These are phyloP conservation scores for Trametes sanguinea DNA, from an alignment of 768 basidiomycete genomes.

Conservation along the genomic window DNA sequence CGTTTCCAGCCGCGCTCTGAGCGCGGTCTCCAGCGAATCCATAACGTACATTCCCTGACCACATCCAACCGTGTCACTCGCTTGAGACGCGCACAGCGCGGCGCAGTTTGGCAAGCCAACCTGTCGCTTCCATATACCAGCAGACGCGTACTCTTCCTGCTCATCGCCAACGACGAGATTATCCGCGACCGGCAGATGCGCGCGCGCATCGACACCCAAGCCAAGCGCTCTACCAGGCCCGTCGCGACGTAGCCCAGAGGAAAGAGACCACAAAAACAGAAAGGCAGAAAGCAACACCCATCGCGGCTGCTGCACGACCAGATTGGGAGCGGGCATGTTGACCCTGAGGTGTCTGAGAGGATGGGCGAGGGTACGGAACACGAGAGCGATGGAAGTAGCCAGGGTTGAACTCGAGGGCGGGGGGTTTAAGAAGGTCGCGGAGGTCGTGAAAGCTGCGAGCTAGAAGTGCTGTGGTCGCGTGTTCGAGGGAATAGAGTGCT, in stretches of 20 bases:
- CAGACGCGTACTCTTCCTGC: neutral
- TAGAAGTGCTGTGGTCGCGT: constrained; percentile 10
- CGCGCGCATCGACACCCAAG: constrained; percentile 20
- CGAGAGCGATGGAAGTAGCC: constrained; percentile 1
- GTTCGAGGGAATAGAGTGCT: neutral
- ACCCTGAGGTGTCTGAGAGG: neutral
- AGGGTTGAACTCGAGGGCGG: neutral
- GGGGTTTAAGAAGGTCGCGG: neutral
- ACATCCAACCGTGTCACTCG: constrained; percentile 12
- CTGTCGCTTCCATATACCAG: neutral
- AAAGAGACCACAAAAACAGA: constrained; percentile 24
- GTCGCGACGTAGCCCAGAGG: constrained; percentile 13
- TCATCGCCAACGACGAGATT: neutral
- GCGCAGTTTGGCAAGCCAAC: constrained; percentile 10
- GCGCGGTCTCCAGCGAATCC: neutral
- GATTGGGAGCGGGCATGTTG: constrained; percentile 2
- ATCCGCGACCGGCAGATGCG: neutral
- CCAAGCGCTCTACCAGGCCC: constrained; percentile 6
- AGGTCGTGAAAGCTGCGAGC: neutral
- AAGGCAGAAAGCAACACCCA: constrained; percentile 22
- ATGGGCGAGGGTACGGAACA: neutral
- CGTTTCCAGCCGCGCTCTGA: no score
- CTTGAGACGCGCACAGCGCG: constrained; percentile 9
- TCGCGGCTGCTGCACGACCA: constrained; percentile 16
- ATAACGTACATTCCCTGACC: constrained; percentile 15